A percentile compares a stretch with the other conserved stretches of the same genome.
Conservation (phyloP, 2,329 filamentous ascomycete genomes). For the Botryotinia narcissicola region DNA sequence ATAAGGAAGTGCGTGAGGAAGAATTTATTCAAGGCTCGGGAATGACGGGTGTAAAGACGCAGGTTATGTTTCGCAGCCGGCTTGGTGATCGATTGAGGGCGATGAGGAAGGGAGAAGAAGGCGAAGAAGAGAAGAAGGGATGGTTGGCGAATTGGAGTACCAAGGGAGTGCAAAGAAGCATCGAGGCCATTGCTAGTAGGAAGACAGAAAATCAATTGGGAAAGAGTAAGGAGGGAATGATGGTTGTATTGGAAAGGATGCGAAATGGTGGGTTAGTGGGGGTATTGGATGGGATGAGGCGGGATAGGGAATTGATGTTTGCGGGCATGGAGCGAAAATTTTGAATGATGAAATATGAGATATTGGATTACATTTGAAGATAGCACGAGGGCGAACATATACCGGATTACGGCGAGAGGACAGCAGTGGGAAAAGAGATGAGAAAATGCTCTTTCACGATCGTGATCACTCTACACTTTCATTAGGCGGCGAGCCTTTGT, state of each 20-base stretch:
- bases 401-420: background rate
- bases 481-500: conserved; percentile 26
- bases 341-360: conserved; percentile 23
- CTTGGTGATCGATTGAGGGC: conserved; percentile 60
- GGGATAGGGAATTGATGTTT: conserved; percentile 47
- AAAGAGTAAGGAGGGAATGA: conserved; percentile 82
- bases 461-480: conserved; percentile 16
- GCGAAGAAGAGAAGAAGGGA: conserved; percentile 49
- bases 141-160: conserved; percentile 61
- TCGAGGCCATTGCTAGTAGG: conserved; percentile 74
- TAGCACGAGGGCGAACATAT: background rate
- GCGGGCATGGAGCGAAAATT: conserved; percentile 20
- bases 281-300: conserved; percentile 69
- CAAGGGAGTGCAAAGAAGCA: conserved; percentile 71
- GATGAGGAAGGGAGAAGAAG: conserved; percentile 41
- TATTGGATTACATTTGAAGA: conserved; percentile 10
- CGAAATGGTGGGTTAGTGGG: conserved; percentile 63
- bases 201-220: conserved; percentile 75
- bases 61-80: conserved; percentile 68
- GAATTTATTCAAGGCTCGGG: conserved; percentile 33
- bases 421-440: background rate
- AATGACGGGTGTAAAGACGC: conserved; percentile 68
- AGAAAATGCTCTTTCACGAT: conserved; percentile 1
- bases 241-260: conserved; percentile 71
- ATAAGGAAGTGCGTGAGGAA: conserved; percentile 29